Conservation (phyloP, 2,329 filamentous ascomycete species). For the Dryadomyces quercivorus region DNA sequence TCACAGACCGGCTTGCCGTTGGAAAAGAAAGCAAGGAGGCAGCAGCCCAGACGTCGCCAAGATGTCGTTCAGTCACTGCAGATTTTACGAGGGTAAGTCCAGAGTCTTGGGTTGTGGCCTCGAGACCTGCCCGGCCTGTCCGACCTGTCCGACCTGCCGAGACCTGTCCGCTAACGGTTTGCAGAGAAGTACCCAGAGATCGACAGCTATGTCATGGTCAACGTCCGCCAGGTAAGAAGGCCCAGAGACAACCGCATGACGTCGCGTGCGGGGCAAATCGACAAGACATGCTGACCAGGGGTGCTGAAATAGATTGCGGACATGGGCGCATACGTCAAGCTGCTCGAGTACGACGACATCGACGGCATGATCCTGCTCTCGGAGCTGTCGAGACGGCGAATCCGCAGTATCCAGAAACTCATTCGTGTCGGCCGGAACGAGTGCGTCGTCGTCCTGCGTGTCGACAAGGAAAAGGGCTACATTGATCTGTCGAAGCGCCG, state of each 20-base stretch:
- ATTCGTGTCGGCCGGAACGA: constrained; percentile 97
- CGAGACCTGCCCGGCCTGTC: no score
- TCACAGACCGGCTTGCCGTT: background rate
- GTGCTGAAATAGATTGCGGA: constrained; percentile 66
- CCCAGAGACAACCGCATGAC: background rate
- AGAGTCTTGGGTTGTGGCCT: no score
- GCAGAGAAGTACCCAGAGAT: constrained; percentile 74
- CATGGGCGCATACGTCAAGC: constrained; percentile 99
- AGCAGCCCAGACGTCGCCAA: constrained; percentile 15
- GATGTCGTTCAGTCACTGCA: constrained; percentile 26
- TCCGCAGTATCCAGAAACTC: constrained; percentile 96
- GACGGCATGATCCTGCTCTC: constrained; percentile 99
- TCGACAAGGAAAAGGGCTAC: constrained; percentile 98
- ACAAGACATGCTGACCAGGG: background rate
- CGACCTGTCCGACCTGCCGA: no score
- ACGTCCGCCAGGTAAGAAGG: constrained; percentile 60
- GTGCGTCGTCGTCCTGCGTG: constrained; percentile 94
- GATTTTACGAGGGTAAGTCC: constrained; percentile 22
- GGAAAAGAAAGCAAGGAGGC: background rate
- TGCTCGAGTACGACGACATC: constrained; percentile 99
- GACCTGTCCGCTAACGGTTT: constrained; percentile 14
- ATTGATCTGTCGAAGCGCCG: constrained; percentile 98
- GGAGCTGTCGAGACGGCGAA: constrained; percentile 94
- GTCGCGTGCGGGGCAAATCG: background rate
- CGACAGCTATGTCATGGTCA: constrained; percentile 99